phyloP scores from a whole-genome alignment of 805 yeast genomes.

The Lipomyces yamanashiensis region DNA sequence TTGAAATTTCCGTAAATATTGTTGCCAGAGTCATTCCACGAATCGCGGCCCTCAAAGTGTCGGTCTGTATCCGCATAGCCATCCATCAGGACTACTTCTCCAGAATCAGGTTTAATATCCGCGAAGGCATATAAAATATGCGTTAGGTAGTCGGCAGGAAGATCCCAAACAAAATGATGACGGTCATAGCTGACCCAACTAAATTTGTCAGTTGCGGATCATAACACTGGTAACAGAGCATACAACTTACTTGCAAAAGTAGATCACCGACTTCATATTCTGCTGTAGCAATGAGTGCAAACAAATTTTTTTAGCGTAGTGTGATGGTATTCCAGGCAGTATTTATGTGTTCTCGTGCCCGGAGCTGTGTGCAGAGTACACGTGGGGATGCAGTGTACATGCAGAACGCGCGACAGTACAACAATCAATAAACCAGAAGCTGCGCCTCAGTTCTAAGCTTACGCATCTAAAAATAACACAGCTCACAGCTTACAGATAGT shows the following conservation, averaged over 20 bases:
- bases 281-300: not conserved
- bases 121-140: slow-evolving; percentile 82
- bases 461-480: too few relatives aligned
- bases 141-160: slow-evolving; percentile 62
- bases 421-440: too few relatives aligned
- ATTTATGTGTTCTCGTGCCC: too few relatives aligned
- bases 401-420: too few relatives aligned
- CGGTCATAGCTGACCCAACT: slow-evolving; percentile 73
- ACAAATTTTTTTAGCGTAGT: not conserved
- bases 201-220: not conserved
- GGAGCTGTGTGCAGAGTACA: too few relatives aligned
- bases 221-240: too few relatives aligned
- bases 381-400: too few relatives aligned
- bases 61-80: slow-evolving; percentile 57
- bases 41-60: slow-evolving; percentile 17
- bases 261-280: slow-evolving; percentile 23
- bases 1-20: slow-evolving; percentile 55
- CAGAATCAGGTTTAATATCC: slow-evolving; percentile 58
- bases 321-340: not conserved
- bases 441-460: too few relatives aligned
- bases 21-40: slow-evolving; percentile 12
- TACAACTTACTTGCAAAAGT: slow-evolving; percentile 19
- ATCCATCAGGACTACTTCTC: slow-evolving; percentile 62
- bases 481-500: too few relatives aligned
- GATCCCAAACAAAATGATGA: slow-evolving; percentile 61